Evolutionary conservation across 208 protist genomes (phyloP).

Genomic region (Acanthamoeba healyi): DNA sequence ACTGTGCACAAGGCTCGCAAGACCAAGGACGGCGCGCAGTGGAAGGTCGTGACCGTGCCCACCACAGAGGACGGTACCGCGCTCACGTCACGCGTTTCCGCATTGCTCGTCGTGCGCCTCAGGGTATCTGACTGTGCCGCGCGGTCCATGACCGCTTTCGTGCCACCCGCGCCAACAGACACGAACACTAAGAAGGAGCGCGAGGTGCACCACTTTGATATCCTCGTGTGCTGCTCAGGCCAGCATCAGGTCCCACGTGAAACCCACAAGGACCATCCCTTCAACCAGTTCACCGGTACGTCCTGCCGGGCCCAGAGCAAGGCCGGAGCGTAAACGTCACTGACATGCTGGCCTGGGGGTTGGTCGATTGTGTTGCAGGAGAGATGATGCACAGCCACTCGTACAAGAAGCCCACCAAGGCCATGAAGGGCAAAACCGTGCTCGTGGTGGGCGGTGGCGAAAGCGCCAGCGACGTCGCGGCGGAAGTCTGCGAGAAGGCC

Average conservation of each 20-base stretch:
- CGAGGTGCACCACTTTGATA: constrained; percentile 44
- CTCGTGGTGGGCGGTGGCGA: constrained; percentile 71
- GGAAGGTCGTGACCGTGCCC: constrained; percentile 42
- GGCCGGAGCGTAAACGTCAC: too few species aligned
- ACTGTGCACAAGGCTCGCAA: constrained; percentile 33
- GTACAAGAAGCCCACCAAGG: constrained; percentile 72
- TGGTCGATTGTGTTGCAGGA: too few species aligned
- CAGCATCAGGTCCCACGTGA: constrained; percentile 49
- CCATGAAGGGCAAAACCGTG: constrained; percentile 64
- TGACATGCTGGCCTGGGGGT: too few species aligned
- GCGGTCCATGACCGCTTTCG: neutral
- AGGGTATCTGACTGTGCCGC: too few species aligned
- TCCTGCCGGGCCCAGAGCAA: too few species aligned
- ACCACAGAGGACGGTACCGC: neutral
- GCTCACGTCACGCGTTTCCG: too few species aligned
- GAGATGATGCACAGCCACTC: constrained; percentile 67
- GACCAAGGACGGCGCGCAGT: constrained; percentile 41
- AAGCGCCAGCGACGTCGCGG: constrained; percentile 67
- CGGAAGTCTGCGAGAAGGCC: constrained; percentile 62
- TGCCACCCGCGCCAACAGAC: neutral
- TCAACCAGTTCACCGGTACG: constrained; percentile 54
- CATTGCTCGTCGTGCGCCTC: too few species aligned
- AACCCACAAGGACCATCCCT: constrained; percentile 35
- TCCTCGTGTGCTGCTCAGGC: constrained; percentile 59
- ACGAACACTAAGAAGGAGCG: neutral